Conservation (phyloP, 2,329 filamentous ascomycete genomes). For the Microsporum audouinii region DNA sequence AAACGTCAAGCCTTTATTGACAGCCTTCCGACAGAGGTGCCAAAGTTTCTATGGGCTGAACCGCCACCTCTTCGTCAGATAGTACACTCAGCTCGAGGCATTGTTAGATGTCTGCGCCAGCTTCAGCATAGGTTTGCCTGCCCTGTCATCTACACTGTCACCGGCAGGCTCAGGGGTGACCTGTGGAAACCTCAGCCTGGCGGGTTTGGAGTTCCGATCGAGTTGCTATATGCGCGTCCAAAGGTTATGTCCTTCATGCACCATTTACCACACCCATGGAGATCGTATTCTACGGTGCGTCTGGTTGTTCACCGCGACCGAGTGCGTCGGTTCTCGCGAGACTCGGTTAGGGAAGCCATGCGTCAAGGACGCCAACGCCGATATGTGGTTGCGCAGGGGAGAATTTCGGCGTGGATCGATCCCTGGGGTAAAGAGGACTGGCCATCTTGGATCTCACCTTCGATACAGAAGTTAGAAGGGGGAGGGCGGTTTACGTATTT, state of each 20-base stretch:
- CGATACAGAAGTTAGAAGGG: background rate
- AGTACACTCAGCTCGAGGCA: constrained; percentile 7
- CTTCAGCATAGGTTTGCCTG: constrained; percentile 31
- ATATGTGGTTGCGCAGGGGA: constrained; percentile 24
- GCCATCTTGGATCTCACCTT: constrained; percentile 11
- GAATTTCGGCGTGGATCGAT: constrained; percentile 30
- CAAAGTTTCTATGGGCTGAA: background rate
- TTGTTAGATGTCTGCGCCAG: constrained; percentile 20
- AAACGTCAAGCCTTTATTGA: constrained; percentile 34
- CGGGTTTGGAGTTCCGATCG: background rate
- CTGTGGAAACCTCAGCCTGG: constrained; percentile 9
- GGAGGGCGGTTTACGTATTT: constrained; percentile 11
- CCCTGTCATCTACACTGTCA: constrained; percentile 29
- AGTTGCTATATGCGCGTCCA: background rate
- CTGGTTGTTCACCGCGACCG: constrained; percentile 27
- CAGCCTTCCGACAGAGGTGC: constrained; percentile 12
- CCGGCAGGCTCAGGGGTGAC: constrained; percentile 14
- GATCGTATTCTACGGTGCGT: constrained; percentile 27
- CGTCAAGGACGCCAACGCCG: constrained; percentile 18
- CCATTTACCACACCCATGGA: constrained; percentile 31
- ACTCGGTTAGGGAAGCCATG: constrained; percentile 20
- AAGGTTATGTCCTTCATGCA: constrained; percentile 22
- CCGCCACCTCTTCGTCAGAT: background rate
- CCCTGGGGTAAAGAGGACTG: constrained; percentile 26
- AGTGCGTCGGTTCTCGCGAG: constrained; percentile 27